Percentiles rank a stretch among this genome's conserved stretches.
phyloP scores from a whole-genome alignment of 2,329 filamentous ascomycete genomes.

The Teratosphaeria gauchensis region DNA sequence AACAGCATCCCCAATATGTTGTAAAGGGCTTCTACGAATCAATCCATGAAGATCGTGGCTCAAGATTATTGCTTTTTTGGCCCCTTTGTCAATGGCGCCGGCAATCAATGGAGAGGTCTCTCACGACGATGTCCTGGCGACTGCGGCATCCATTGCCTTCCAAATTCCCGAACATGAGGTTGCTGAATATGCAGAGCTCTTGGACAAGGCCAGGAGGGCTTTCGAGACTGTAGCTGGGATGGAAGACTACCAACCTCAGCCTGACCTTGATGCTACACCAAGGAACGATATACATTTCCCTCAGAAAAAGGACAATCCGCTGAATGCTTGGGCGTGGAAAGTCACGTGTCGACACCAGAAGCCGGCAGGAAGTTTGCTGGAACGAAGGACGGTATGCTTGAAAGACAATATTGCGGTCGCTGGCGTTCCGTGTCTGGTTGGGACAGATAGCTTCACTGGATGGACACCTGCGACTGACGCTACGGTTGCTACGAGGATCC shows the following conservation, averaged over 20 bases:
- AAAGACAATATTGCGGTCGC: constrained; percentile 42
- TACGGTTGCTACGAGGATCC: constrained; percentile 34
- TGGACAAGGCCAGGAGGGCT: not conserved
- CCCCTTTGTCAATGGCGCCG: not conserved
- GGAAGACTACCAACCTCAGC: not conserved
- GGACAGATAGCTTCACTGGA: constrained; percentile 33
- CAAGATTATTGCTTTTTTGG: not conserved
- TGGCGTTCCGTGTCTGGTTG: constrained; percentile 36
- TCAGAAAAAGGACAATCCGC: constrained; percentile 24
- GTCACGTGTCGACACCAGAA: constrained; percentile 22
- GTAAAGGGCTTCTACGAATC: no score
- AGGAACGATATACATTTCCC: not conserved
- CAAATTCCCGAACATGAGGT: not conserved
- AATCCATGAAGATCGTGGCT: not conserved
- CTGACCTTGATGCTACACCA: not conserved
- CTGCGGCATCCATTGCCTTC: not conserved
- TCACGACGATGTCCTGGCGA: not conserved
- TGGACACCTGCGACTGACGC: constrained; percentile 33
- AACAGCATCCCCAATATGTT: not conserved
- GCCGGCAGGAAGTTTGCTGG: constrained; percentile 22
- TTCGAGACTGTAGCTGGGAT: not conserved
- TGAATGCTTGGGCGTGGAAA: constrained; percentile 37
- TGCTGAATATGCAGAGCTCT: not conserved
- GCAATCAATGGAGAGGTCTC: not conserved
- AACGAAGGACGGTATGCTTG: constrained; percentile 32